Percentiles rank a stretch among this genome's conserved stretches.
Evolutionary conservation across 345 rosid genomes (phyloP).

Genomic region (Rubroshorea leprosula): DNA sequence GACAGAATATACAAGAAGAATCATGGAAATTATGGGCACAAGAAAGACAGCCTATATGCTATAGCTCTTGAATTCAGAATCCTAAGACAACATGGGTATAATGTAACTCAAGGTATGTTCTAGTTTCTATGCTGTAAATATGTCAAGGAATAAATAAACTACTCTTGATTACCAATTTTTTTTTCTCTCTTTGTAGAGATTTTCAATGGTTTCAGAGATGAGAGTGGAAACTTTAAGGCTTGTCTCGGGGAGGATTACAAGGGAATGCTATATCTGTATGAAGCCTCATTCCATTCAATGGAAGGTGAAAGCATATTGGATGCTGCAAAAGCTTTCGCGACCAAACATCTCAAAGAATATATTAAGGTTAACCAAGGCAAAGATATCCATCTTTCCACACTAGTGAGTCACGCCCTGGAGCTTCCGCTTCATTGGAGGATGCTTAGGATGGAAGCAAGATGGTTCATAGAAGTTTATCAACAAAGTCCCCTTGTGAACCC

Average conservation of each 20-base stretch:
- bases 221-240: constrained; percentile 10
- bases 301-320: constrained; percentile 23
- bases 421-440: constrained; percentile 33
- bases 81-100: no score
- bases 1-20: no score
- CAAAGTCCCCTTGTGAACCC: no score
- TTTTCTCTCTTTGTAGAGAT: constrained; percentile 26
- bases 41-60: no score
- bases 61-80: no score
- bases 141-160: no score
- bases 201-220: constrained; percentile 18
- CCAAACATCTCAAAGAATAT: constrained; percentile 21
- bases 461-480: no score
- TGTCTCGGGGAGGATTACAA: constrained; percentile 15
- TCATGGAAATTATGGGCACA: no score
- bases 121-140: no score
- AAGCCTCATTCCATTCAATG: constrained; percentile 27
- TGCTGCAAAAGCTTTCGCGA: constrained; percentile 20
- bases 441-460: constrained; percentile 29
- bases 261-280: constrained; percentile 29
- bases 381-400: constrained; percentile 2
- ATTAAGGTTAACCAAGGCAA: neutral
- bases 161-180: no score
- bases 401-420: constrained; percentile 31
- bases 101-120: no score